Base-by-base conservation (phyloP, 495 filamentous ascomycete genomes). In the Neurospora hispaniola region DNA sequence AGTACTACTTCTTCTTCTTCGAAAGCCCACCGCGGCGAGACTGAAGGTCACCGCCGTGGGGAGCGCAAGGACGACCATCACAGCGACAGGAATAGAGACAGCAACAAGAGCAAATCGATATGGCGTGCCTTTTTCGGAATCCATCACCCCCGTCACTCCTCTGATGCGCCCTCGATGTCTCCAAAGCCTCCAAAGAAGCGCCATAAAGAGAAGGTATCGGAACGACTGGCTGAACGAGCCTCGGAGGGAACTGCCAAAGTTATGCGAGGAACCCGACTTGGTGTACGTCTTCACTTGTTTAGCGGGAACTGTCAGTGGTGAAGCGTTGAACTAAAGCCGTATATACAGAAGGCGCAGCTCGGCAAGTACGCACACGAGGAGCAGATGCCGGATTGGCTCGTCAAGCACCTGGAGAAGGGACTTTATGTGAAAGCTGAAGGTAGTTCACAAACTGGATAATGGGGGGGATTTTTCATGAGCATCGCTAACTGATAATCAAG, bases 291-390 rank as follows among this genome's bases (percentile, higher is more conserved):
- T 70, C 48, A 14, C 9, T 38, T 5, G 14, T 16, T 20, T 48
- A 6, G 14, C 11, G 9, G 23, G 18, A 12, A n/a, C 18, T 40
- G 16, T 44, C 35, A 11, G n/a, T 42, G 46, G 18, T 68, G 70
- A 38, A 70, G 18, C 14, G 18, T 59, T 23, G 66, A 27, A 38
- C 71, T 69, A 69, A 73, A 38, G 11, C 20, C 23, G 35, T 18
- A 38, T 9, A 39, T 35, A 39, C 23, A 80, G 79, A 78, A 85
- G 83, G 81, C 82, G 75, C 93, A 98, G 76, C 85, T 99, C 43
- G 96, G 96, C 1, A 92, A 91, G 14, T 89, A 96, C 83, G 93
- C 94, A 8, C 88, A 93, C 78, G 96, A 99, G 79, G 89, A 91
- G 44, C 87, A 88, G 74, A 99, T 99, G 96, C 96, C 96, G 1